Conservation (phyloP, 2,329 filamentous ascomycete species). For the Colletotrichum tofieldiae region DNA sequence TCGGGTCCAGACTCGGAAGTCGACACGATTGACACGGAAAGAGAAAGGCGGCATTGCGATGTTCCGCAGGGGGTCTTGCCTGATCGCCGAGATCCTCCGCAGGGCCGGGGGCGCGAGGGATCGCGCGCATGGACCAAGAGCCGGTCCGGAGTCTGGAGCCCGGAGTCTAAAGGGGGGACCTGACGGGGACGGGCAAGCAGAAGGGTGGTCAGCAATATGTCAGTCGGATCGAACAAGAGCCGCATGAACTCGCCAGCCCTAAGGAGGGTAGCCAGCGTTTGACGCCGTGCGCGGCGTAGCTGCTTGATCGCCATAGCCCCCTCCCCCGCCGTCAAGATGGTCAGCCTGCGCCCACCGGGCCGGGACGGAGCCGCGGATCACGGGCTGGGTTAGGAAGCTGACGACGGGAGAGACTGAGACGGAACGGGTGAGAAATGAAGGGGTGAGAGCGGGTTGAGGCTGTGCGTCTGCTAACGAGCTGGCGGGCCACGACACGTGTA, state of each 20-base stretch:
- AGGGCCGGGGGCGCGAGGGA: not conserved
- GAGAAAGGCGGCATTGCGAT: not conserved
- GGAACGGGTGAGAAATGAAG: not conserved
- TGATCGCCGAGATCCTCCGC: not conserved
- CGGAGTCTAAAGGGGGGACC: no score
- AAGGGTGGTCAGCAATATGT: not conserved
- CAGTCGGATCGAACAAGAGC: not conserved
- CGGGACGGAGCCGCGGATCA: not conserved
- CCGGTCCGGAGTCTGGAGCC: not conserved
- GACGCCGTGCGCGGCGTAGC: not conserved
- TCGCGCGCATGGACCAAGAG: not conserved
- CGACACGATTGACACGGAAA: not conserved
- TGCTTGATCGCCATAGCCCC: conserved; percentile 10
- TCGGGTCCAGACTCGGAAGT: not conserved
- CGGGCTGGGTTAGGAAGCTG: not conserved
- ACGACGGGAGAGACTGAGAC: not conserved
- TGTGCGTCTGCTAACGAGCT: not conserved
- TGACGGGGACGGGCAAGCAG: no score
- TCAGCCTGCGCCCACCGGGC: not conserved
- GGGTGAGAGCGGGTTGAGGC: not conserved
- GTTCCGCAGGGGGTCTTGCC: not conserved
- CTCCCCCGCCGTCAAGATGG: not conserved
- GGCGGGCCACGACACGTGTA: not conserved
- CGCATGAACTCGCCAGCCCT: not conserved
- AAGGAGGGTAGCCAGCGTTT: not conserved